Evolutionary conservation across 106 monocot genomes (phyloP), one percentile per base, ranked within the genome.

Genomic region (Amphibolis antarctica): DNA sequence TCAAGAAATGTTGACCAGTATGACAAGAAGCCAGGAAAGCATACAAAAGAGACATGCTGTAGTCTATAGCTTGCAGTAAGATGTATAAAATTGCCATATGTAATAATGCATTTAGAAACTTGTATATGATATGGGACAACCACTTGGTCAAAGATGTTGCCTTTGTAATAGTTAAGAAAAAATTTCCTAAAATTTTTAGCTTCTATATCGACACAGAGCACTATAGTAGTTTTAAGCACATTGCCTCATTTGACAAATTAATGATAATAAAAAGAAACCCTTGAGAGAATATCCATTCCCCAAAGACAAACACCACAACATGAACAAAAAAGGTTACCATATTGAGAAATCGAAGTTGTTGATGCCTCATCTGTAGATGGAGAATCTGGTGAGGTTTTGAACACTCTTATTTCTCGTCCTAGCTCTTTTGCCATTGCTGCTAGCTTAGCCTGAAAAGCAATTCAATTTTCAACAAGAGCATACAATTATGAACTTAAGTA

Each of bases 361-460:
- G 53, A 7, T 36, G 36, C 36, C 36, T 36, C 36, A 2, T 36
- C 36, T 36, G 36, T 36, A 36, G 36, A 36, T 36, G 36, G 31
- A 69, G 66, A 70, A 53, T 9, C n/a, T 55, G 59, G 59, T 69
- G 70, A 55, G 58, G 62, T 69, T 19, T 48, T 79, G 50, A 76
- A 83, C 24, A 83, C 72, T 69, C 65, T 66, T 15, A 83, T 79
- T 69, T 79, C 72, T 54, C 64, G 64, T 24, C 79, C 83, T 65
- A 83, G 55, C 68, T 75, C 69, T 62, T 79, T 65, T 28, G 68
- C 63, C 7, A 65, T 42, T 18, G 83, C 71, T 42, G 69, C 68
- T 49, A 72, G 66, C 64, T 72, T 79, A 45, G 56, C 78, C 83
- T 83, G 75, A 51, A 73, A 71, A 60, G 60, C 23, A 60, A 60